phyloP scores from a whole-genome alignment of 805 yeast species.

The Candida lessepsii region DNA sequence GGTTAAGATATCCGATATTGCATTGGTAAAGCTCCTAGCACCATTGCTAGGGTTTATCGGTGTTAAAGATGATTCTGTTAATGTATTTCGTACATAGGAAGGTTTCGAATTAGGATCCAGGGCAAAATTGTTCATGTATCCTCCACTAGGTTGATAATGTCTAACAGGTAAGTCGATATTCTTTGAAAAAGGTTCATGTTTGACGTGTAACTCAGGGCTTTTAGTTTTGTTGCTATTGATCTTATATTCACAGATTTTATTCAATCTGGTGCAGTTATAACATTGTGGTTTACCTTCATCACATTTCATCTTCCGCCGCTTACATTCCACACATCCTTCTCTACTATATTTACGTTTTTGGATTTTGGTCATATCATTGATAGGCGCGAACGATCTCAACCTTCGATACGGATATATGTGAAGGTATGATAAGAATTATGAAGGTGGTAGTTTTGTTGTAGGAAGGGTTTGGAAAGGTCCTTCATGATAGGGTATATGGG shows the following conservation, averaged over 20 bases:
- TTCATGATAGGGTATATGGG: no score
- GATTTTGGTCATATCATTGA: slow-evolving; percentile 11
- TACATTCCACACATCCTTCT: slow-evolving; percentile 44
- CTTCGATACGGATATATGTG: no score
- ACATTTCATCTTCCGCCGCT: slow-evolving; percentile 44
- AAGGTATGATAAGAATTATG: no score
- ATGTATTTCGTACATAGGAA: no score
- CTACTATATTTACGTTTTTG: slow-evolving; percentile 40
- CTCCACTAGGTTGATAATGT: slow-evolving; percentile 15
- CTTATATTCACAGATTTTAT: slow-evolving; percentile 30
- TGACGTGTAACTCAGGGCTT: neutral
- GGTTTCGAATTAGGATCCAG: neutral
- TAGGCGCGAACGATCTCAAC: no score
- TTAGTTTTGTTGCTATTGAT: neutral
- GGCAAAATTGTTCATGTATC: slow-evolving; percentile 12
- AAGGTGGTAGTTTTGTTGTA: no score
- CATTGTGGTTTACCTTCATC: slow-evolving; percentile 41
- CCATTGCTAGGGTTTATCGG: neutral
- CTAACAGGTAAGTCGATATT: slow-evolving; percentile 6
- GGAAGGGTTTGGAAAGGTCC: no score
- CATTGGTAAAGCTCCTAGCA: slow-evolving; percentile 12
- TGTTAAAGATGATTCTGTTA: no score
- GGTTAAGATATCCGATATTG: slow-evolving; percentile 16
- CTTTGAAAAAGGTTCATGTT: neutral
- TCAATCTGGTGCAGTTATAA: slow-evolving; percentile 34